phyloP scores from a whole-genome alignment of 169 alveolate species.

The Amoebophrya sp. region DNA sequence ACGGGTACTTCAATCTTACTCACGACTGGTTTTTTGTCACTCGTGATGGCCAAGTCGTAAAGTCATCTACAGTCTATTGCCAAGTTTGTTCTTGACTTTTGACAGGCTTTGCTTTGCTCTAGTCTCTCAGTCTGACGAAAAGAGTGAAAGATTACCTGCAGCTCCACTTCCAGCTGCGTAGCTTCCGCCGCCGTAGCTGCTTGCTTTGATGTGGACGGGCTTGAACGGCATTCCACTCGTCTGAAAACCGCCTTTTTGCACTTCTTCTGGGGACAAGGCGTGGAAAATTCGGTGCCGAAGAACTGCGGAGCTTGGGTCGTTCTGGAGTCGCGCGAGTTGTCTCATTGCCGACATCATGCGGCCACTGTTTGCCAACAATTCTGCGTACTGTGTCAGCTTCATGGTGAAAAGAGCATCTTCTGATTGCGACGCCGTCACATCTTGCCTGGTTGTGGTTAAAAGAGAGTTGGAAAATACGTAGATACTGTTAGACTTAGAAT shows the following conservation, averaged over 20 bases:
- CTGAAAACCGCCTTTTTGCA: background rate
- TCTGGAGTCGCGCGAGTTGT: background rate
- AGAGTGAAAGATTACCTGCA: background rate
- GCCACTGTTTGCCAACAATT: background rate
- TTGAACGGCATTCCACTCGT: background rate
- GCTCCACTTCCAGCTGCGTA: background rate
- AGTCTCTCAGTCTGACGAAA: too few species aligned
- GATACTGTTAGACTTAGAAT: background rate
- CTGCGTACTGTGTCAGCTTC: slow-evolving; percentile 18
- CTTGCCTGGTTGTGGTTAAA: too few species aligned
- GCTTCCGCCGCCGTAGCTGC: background rate
- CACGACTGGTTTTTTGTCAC: too few species aligned
- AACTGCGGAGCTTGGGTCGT: background rate
- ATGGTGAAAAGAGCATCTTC: background rate
- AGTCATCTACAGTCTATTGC: too few species aligned
- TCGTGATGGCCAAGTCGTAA: too few species aligned
- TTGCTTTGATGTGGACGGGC: background rate
- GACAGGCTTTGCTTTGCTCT: too few species aligned
- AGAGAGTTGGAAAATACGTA: too few species aligned
- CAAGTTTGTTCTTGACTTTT: too few species aligned
- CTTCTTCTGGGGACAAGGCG: background rate
- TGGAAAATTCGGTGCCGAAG: background rate
- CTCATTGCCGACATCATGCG: background rate
- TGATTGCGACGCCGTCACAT: background rate
- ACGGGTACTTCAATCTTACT: too few species aligned